Base-by-base conservation (phyloP, 768 basidiomycete genomes). In the Amanita brunnescens region DNA sequence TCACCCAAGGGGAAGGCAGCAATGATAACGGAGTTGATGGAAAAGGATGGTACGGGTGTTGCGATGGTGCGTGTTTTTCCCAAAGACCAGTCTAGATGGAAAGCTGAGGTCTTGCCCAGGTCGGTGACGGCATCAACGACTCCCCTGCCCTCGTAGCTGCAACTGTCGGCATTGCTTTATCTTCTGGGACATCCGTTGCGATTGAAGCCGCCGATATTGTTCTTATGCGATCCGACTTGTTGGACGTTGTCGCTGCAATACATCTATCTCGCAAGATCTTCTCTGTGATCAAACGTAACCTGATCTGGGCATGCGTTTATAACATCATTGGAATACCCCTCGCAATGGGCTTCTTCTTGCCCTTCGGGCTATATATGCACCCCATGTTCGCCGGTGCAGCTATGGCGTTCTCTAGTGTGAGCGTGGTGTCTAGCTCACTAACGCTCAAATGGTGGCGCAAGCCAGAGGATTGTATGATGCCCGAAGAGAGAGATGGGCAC, bases 301-400 rank as follows among this genome's bases (percentile, higher is more conserved):
- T 99, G 44, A 64, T 94, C 44, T 99, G 94, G 94, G 96, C 96
- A 12, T 96, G 91, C 62, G 73, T 94, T 47, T 96, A 96, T 71
- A 96, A 97, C 61, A 63, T 95, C 30, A 68, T 95, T 52, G 90
- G 92, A 49, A 95, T 99, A 53, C 96, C 96, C 14, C 80, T 98
- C 41, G 96, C 96, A 18, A 99, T 99, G 96, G 96, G 96, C 21
- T 52, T 98, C 42, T 84, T 99, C 71, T 75, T 98, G 10, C 96
- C 96, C 0, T 78, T 91, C 64, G 92, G 92, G 12, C 57, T 95
- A 24, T 91, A 93, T 65, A 82, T 98, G 63, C 96, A 93, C 59
- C 96, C 96, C 7, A 98, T 98, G 95, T 81, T 93, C 71, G 92
- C 96, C 0, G 95, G 91, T n/a, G 91, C 86, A 2, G 94, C 94